These are phyloP conservation scores for Tephrocybe sp. DNA, from an alignment of 768 basidiomycete genomes.

Conservation along the genomic window DNA sequence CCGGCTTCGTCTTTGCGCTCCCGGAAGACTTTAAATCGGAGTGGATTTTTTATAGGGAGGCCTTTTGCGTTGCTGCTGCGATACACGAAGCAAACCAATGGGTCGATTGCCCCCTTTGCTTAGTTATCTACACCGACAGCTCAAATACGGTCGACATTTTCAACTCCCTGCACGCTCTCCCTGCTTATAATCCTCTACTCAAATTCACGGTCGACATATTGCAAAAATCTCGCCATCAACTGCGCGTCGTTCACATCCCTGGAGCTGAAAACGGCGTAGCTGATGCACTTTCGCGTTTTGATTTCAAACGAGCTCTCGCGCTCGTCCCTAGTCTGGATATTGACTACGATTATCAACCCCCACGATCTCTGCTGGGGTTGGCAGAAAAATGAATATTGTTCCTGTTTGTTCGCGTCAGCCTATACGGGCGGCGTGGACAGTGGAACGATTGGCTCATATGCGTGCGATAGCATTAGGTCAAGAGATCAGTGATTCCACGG, in stretches of 20 bases:
- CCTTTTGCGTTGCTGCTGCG: conserved; percentile 18
- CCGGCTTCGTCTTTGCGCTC: conserved; percentile 14
- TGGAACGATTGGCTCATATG: background rate
- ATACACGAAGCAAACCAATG: conserved; percentile 2
- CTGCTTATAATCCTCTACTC: conserved; percentile 12
- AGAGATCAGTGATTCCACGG: conserved; percentile 26
- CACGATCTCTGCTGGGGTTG: too few relatives aligned
- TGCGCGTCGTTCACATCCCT: too few relatives aligned
- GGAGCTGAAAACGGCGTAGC: too few relatives aligned
- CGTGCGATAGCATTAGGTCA: background rate
- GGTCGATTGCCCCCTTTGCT: background rate
- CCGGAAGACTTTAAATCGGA: background rate
- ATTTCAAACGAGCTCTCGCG: too few relatives aligned
- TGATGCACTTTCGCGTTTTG: too few relatives aligned
- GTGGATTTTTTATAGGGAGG: conserved; percentile 25
- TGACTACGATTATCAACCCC: too few relatives aligned
- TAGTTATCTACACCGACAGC: conserved; percentile 24
- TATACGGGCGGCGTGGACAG: background rate
- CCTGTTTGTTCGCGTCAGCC: too few relatives aligned
- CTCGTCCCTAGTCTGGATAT: too few relatives aligned
- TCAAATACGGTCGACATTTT: conserved; percentile 16
- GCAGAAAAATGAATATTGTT: too few relatives aligned
- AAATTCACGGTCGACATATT: too few relatives aligned
- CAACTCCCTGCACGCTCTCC: background rate
- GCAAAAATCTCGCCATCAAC: too few relatives aligned